These are phyloP conservation scores for Hibiscus tridactylites DNA, from an alignment of 345 rosid genomes.

Conservation along the genomic window DNA sequence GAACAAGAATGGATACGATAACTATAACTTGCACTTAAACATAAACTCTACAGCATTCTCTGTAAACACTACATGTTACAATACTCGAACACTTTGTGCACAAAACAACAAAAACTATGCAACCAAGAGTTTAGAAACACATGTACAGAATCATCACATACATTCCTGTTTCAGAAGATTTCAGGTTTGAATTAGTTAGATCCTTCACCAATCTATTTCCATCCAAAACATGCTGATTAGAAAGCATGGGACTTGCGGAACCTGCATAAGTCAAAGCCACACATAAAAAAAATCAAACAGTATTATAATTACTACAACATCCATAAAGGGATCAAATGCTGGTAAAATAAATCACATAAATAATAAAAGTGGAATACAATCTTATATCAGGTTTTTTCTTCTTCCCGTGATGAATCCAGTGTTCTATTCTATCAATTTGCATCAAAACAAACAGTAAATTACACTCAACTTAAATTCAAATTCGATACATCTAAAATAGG, in stretches of 20 bases:
- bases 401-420: not conserved
- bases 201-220: constrained; percentile 66
- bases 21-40: not conserved
- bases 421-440: not conserved
- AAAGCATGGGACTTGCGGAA: constrained; percentile 81
- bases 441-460: not conserved
- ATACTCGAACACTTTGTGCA: not conserved
- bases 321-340: not conserved
- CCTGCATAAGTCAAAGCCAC: constrained; percentile 31
- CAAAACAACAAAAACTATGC: not conserved
- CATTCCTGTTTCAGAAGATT: constrained; percentile 43
- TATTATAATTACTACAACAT: not conserved
- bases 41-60: not conserved
- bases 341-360: not conserved
- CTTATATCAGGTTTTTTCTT: not conserved
- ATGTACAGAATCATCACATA: constrained; percentile 23
- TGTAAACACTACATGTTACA: not conserved
- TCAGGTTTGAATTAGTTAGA: constrained; percentile 31
- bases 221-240: constrained; percentile 48
- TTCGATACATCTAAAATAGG: not conserved
- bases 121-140: not conserved
- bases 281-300: not conserved
- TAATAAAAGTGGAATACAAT: not conserved
- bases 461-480: constrained; percentile 4
- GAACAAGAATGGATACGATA: not conserved